Evolutionary conservation across 1,284 basidiomycete genomes (phyloP).

Genomic region (Anthracocystis panici-leucophaei): DNA sequence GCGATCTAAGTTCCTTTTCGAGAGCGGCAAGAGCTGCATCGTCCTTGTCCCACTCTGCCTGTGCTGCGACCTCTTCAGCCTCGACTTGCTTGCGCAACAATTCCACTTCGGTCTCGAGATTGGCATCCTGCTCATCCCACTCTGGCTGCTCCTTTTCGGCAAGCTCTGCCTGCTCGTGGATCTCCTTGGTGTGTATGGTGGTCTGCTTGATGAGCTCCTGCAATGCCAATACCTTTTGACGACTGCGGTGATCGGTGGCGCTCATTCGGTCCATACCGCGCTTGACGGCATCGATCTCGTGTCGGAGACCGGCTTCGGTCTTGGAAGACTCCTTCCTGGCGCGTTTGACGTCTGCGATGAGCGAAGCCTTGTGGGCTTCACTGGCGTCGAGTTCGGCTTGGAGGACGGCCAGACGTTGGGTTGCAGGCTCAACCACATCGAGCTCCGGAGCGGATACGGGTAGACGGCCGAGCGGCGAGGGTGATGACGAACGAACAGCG

Average conservation of each 20-base stretch:
- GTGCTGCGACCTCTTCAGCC: slow-evolving; percentile 38
- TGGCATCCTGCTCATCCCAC: slow-evolving; percentile 50
- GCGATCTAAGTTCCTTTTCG: slow-evolving; percentile 47
- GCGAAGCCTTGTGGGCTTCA: slow-evolving; percentile 36
- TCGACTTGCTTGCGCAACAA: slow-evolving; percentile 36
- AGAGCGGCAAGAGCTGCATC: slow-evolving; percentile 40
- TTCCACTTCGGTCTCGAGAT: slow-evolving; percentile 34
- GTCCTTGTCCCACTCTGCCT: slow-evolving; percentile 43
- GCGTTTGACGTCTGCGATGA: slow-evolving; percentile 50
- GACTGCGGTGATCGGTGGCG: slow-evolving; percentile 55
- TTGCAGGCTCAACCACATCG: slow-evolving; percentile 15
- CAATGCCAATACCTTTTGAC: slow-evolving; percentile 60
- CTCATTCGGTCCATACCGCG: slow-evolving; percentile 55
- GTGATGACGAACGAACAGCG: slow-evolving; percentile 34
- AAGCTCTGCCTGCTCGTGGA: slow-evolving; percentile 52
- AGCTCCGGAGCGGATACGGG: slow-evolving; percentile 40
- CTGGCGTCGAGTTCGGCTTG: slow-evolving; percentile 48
- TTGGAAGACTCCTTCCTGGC: slow-evolving; percentile 58
- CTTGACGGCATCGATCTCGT: slow-evolving; percentile 63
- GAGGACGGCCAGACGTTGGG: slow-evolving; percentile 37
- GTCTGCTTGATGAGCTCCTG: slow-evolving; percentile 64
- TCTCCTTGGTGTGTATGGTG: slow-evolving; percentile 49
- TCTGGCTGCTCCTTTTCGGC: slow-evolving; percentile 47
- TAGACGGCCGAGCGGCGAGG: slow-evolving; percentile 45
- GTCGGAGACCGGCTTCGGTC: slow-evolving; percentile 50